Base-by-base conservation (phyloP, 352 stramenopile species). In the Pythium guiyangense region DNA sequence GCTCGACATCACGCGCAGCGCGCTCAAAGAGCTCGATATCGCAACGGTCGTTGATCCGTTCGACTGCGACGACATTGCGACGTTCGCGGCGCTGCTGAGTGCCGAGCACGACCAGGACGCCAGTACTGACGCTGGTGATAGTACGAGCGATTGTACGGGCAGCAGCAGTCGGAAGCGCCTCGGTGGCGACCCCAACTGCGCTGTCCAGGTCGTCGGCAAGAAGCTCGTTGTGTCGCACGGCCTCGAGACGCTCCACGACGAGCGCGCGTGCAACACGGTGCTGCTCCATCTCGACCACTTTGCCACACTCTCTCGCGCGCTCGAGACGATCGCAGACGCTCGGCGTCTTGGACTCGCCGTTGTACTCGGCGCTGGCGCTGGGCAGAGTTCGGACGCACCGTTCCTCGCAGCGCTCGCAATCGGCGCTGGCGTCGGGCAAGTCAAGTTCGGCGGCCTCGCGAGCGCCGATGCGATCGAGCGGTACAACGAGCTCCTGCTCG, bases 361-460 rank as follows among this genome's bases (percentile, higher is more conserved):
- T 18, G 71, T 90, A 2, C 59, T 92, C 3, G 75, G 74, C 5
- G 67, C 72, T 20, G 70, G 65, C 6, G 54, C 57, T 1, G 70
- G 66, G 0, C 67, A 86, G 62, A 34, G 50, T 49, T 39, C 31
- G 25, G 66, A 79, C 20, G 57, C 71, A 1, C 65, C 63, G 9
- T 70, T 92, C 51, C 57, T 88, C 0, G 62, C 62, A 1, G 74
- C 77, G 4, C 48, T 92, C 0, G 74, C 79, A 0, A 61, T 89
- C 22, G 79, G 78, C 2, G 27, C 73, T 12, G 78, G 79, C 6
- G 51, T 88, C 15, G 71, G 75, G 2, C 79, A 92, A 51, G 71
- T 92, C 60, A 88, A 89, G 58, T 88, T 92, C 37, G 82, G 82
- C 4, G 82, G 82, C 2, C 57, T 90, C 6, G 34, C 67, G 1